Conservation (phyloP, 2,329 filamentous ascomycete genomes). For the Mariannaea sp. region DNA sequence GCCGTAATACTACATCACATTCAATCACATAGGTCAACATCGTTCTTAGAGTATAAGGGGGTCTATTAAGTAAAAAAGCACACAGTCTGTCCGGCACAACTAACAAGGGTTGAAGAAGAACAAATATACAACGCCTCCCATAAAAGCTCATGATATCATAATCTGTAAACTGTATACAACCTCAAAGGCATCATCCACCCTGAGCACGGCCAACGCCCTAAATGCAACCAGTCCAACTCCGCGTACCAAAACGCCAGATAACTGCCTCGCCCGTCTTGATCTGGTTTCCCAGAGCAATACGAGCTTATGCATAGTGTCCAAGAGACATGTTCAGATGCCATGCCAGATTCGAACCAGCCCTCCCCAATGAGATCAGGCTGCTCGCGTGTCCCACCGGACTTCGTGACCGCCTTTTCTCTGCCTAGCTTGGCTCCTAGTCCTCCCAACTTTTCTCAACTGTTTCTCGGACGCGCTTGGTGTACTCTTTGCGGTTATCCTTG, state of each 20-base stretch:
- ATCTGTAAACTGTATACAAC: constrained; percentile 26
- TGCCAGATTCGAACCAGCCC: constrained; percentile 5
- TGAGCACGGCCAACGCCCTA: constrained; percentile 35
- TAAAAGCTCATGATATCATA: constrained; percentile 35
- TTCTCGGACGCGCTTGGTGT: constrained; percentile 91
- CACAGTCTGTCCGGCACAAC: no score
- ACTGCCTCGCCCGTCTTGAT: constrained; percentile 17
- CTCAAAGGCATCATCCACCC: constrained; percentile 23
- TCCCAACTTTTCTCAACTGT: constrained; percentile 99
- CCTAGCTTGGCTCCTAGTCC: constrained; percentile 57
- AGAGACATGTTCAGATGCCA: constrained; percentile 1
- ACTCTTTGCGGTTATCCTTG: constrained; percentile 97
- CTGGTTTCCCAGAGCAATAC: constrained; percentile 11
- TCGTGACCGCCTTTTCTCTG: constrained; percentile 1
- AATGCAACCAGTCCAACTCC: constrained; percentile 43
- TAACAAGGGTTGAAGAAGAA: constrained; percentile 4
- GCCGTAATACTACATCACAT: neutral
- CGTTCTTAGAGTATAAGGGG: no score
- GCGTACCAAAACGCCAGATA: constrained; percentile 42
- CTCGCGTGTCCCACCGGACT: constrained; percentile 10
- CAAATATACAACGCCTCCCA: constrained; percentile 32
- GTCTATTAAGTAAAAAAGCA: no score
- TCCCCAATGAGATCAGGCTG: neutral
- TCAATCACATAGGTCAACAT: no score
- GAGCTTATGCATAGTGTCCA: constrained; percentile 11